Conservation (phyloP, 192 early-diverging fungal species). For the Coemansia guatemalensis region DNA sequence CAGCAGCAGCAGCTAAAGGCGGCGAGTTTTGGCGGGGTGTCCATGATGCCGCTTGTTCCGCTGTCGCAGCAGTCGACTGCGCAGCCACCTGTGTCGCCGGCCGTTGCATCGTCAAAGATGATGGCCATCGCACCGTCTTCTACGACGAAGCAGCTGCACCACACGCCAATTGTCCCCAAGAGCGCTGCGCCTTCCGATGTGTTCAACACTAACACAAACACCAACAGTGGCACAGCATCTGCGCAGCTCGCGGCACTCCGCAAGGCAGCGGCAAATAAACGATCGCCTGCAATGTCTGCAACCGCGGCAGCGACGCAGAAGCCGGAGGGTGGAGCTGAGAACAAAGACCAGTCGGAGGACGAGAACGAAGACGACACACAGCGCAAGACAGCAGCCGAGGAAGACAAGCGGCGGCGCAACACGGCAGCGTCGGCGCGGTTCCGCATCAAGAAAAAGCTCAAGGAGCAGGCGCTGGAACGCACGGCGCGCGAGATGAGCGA, state of each 20-base stretch:
- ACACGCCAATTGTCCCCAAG: conserved; percentile 34
- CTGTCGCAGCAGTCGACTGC: conserved; percentile 19
- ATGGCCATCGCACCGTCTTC: conserved; percentile 27
- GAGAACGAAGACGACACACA: conserved; percentile 8
- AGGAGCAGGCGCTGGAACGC: conserved; percentile 82
- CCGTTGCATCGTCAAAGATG: conserved; percentile 6
- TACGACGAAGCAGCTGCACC: conserved; percentile 12
- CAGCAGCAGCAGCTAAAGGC: conserved; percentile 14
- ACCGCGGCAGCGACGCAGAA: background rate
- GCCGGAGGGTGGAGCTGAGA: background rate
- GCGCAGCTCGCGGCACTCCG: background rate
- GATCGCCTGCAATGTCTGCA: background rate
- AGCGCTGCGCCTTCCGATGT: conserved; percentile 7
- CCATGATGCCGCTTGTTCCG: conserved; percentile 30
- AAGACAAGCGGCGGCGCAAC: conserved; percentile 92
- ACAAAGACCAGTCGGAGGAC: conserved; percentile 3
- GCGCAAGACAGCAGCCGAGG: conserved; percentile 56
- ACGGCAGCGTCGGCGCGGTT: conserved; percentile 94
- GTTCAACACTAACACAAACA: conserved; percentile 1
- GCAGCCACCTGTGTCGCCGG: background rate
- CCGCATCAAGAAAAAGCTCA: conserved; percentile 91
- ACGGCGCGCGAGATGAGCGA: conserved; percentile 74
- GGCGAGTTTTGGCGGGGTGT: conserved; percentile 16
- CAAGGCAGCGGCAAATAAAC: background rate
- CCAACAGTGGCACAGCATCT: background rate